Conservation (phyloP, 495 filamentous ascomycete species). For the Talaromyces borbonicus region DNA sequence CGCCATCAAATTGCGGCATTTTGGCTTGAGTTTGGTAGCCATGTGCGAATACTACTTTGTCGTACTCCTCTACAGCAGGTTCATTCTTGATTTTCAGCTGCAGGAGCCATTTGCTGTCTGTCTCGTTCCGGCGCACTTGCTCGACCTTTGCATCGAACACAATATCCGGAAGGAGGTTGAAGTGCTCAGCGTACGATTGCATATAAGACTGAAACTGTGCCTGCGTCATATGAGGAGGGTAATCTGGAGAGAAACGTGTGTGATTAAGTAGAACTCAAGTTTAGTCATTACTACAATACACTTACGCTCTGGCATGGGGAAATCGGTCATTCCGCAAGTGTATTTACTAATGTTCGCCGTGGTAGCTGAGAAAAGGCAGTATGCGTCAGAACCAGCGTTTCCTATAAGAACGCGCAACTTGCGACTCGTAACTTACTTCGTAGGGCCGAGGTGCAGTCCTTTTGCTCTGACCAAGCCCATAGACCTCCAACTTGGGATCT, state of each 20-base stretch:
- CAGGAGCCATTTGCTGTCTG: constrained; percentile 14
- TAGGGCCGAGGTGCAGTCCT: constrained; percentile 11
- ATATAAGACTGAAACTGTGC: constrained; percentile 12
- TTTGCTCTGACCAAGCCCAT: constrained; percentile 23
- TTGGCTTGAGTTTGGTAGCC: constrained; percentile 22
- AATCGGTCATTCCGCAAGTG: constrained; percentile 13
- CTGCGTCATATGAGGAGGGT: constrained; percentile 1
- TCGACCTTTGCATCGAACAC: constrained; percentile 14
- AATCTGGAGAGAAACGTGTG: neutral
- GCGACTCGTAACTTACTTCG: neutral
- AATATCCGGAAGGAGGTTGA: constrained; percentile 18
- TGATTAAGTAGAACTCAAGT: neutral
- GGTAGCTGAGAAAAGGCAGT: neutral
- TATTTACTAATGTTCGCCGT: constrained; percentile 4
- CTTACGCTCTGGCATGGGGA: constrained; percentile 26
- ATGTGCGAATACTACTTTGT: constrained; percentile 21
- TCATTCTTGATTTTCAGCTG: constrained; percentile 14
- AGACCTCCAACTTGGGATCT: constrained; percentile 21
- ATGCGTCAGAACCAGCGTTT: too few relatives aligned
- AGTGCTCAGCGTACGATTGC: constrained; percentile 19
- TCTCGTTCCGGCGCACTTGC: constrained; percentile 11
- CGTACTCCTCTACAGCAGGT: constrained; percentile 14
- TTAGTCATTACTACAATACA: neutral
- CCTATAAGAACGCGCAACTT: too few relatives aligned
- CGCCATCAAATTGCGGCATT: constrained; percentile 6